Percentiles rank a stretch among this genome's conserved stretches.
Conservation (phyloP, 2,329 filamentous ascomycete genomes). For the Davidsoniella australis region DNA sequence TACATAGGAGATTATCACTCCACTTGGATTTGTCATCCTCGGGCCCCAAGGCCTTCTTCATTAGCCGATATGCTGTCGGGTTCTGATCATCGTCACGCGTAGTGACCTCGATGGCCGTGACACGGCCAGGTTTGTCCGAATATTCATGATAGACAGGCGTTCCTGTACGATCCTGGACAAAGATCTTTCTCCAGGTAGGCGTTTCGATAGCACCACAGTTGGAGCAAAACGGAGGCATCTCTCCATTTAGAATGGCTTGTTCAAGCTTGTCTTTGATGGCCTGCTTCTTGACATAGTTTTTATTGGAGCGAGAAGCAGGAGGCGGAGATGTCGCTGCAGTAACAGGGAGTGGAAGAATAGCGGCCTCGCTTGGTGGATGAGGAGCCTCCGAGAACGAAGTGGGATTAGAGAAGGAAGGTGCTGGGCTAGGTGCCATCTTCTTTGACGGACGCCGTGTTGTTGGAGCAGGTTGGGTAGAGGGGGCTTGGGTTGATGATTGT, state of each 20-base stretch:
- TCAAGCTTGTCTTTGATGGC: constrained; percentile 42
- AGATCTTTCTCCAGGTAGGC: constrained; percentile 88
- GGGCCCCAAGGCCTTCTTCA: constrained; percentile 54
- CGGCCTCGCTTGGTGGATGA: constrained; percentile 28
- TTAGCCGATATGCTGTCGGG: constrained; percentile 51
- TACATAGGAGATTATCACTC: constrained; percentile 65
- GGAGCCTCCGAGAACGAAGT: constrained; percentile 24
- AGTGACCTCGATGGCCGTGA: constrained; percentile 57
- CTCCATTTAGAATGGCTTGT: constrained; percentile 53
- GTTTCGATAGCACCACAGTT: constrained; percentile 95
- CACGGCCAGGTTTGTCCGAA: constrained; percentile 53
- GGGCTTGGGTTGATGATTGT: neutral
- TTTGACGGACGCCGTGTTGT: neutral
- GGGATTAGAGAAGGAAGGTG: constrained; percentile 24
- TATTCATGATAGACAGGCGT: constrained; percentile 53
- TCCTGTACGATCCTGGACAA: constrained; percentile 58
- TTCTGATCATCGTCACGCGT: constrained; percentile 45
- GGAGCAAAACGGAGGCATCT: constrained; percentile 73
- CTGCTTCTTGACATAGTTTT: constrained; percentile 47
- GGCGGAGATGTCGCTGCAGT: constrained; percentile 22
- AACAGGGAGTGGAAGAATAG: constrained; percentile 15
- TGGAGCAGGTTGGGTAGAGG: neutral
- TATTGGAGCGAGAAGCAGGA: constrained; percentile 31
- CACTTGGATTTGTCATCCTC: constrained; percentile 50
- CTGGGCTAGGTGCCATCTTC: constrained; percentile 1